phyloP scores from a whole-genome alignment of 768 basidiomycete species.

The Leccinum arenicola region DNA sequence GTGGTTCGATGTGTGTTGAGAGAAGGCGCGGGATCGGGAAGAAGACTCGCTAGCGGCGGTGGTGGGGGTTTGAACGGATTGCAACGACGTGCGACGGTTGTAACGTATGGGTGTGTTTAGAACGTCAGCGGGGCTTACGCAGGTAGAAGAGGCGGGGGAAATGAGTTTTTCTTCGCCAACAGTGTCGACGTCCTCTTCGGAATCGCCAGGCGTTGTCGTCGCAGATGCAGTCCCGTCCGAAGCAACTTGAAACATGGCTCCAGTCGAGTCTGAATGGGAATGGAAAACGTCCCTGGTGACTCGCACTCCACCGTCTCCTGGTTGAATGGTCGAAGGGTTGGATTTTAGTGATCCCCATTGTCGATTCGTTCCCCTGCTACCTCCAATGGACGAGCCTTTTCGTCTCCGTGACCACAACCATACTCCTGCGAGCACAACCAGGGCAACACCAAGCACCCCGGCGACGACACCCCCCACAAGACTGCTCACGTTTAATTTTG shows the following conservation, averaged over 20 bases:
- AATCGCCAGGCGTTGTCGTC: constrained; percentile 17
- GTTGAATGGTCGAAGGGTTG: constrained; percentile 13
- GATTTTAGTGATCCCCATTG: constrained; percentile 31
- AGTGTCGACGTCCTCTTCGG: constrained; percentile 18
- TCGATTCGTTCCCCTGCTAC: constrained; percentile 24
- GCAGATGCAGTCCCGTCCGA: constrained; percentile 15
- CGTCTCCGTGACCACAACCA: constrained; percentile 29
- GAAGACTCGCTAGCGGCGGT: background rate
- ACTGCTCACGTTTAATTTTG: constrained; percentile 36
- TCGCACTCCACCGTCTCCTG: background rate
- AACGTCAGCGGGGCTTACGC: constrained; percentile 19
- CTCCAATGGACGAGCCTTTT: constrained; percentile 18
- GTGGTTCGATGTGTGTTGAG: constrained; percentile 14
- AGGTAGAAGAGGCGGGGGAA: constrained; percentile 14
- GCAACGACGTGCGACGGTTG: constrained; percentile 19
- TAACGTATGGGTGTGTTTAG: constrained; percentile 17
- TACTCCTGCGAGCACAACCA: constrained; percentile 33
- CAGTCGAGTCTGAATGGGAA: constrained; percentile 23
- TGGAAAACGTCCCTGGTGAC: constrained; percentile 12
- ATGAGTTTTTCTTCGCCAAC: constrained; percentile 24
- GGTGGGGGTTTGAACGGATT: constrained; percentile 15
- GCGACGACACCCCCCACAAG: constrained; percentile 56
- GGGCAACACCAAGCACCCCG: constrained; percentile 35
- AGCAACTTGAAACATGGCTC: constrained; percentile 12
- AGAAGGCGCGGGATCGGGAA: constrained; percentile 9